phyloP scores from a whole-genome alignment of 305 asterid genomes.

The Withania somnifera region DNA sequence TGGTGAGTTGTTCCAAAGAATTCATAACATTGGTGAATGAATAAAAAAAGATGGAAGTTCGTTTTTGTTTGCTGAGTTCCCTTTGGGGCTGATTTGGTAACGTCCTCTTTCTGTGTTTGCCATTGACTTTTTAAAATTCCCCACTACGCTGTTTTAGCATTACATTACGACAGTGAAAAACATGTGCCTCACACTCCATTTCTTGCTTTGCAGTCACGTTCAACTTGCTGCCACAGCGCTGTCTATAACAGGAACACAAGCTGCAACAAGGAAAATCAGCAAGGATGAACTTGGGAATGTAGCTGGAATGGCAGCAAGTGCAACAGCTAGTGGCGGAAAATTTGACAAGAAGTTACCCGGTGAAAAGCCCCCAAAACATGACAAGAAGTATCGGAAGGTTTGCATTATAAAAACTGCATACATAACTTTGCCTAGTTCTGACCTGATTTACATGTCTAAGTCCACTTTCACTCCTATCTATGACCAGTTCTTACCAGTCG shows the following conservation, averaged over 20 bases:
- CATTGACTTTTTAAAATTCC: neutral
- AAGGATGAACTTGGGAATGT: conserved; percentile 79
- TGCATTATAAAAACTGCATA: neutral
- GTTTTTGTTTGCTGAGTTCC: neutral
- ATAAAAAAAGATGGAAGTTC: neutral
- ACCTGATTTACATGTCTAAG: neutral
- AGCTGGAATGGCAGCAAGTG: conserved; percentile 85
- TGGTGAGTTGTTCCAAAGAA: too few relatives aligned
- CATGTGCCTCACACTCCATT: neutral
- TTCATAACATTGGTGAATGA: neutral
- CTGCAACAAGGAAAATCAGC: conserved; percentile 56
- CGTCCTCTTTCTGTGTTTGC: neutral
- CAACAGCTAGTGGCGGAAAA: conserved; percentile 98
- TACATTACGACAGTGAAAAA: neutral
- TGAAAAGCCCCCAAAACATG: conserved; percentile 82
- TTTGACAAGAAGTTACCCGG: conserved; percentile 93
- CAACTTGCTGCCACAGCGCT: conserved; percentile 85
- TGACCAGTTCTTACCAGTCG: conserved; percentile 75
- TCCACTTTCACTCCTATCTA: neutral
- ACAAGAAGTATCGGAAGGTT: conserved; percentile 91
- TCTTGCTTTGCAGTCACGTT: conserved; percentile 58
- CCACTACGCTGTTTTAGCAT: neutral
- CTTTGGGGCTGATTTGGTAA: neutral
- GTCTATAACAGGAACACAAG: conserved; percentile 73
- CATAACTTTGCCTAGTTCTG: neutral